A percentile compares a stretch with the other conserved stretches of the same genome.
Evolutionary conservation across 495 filamentous ascomycete genomes (phyloP).

Genomic region (Neurospora sublineolata): DNA sequence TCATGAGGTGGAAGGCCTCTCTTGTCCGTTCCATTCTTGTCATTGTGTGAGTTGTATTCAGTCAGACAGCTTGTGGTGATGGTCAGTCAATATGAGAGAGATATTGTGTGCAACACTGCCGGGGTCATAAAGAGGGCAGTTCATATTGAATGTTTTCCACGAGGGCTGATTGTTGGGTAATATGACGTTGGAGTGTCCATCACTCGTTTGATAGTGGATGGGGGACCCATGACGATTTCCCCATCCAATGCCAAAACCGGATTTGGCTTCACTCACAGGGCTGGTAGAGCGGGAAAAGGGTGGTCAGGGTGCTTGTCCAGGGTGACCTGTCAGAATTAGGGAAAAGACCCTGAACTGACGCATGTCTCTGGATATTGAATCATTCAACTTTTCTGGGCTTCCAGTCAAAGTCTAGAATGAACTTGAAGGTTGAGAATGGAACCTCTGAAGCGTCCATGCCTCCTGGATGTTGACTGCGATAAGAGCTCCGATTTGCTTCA

Average conservation of each 20-base stretch:
- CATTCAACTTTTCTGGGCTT: not conserved
- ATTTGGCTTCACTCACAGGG: slow-evolving; percentile 6
- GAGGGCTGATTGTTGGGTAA: not conserved
- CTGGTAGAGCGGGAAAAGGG: not conserved
- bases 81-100: not conserved
- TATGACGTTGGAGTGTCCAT: slow-evolving; percentile 24
- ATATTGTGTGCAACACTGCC: not conserved
- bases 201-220: not conserved
- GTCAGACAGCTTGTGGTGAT: not conserved
- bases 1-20: slow-evolving; percentile 8
- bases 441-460: not conserved
- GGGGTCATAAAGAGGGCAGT: not conserved
- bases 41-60: not conserved
- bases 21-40: slow-evolving; percentile 24
- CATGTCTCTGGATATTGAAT: not conserved
- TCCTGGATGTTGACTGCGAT: not conserved
- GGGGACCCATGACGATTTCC: not conserved
- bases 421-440: not conserved
- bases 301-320: not conserved
- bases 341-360: not conserved
- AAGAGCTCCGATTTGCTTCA: not conserved
- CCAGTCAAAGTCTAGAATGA: not conserved
- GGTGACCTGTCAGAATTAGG: not conserved
- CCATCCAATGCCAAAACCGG: slow-evolving; percentile 24
- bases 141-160: not conserved